Base-by-base conservation (phyloP, 164 flowering plant genomes). In the Protea cynaroides region DNA sequence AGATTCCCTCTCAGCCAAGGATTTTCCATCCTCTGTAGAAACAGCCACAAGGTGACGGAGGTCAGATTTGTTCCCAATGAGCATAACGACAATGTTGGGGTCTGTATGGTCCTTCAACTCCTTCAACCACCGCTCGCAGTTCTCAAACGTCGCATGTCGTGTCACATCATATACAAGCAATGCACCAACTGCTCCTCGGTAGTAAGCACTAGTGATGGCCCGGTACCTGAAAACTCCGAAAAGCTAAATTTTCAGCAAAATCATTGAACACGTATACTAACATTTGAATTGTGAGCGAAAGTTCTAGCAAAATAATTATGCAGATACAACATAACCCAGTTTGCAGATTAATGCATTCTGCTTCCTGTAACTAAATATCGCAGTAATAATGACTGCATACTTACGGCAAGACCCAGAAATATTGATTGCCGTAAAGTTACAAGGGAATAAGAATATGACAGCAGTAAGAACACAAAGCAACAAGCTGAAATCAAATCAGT, bases 141-240 rank as follows among this genome's bases (percentile, higher is more conserved):
- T 86, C 69, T 86, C 89, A 69, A 82, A 86, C 8, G 91, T 86
- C 19, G 84, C 46, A 25, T 81, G 79, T 22, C 90, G 74, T 40
- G 87, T 85, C 22, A 85, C 84, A 65, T 85, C 90, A 58, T 83
- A 85, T 34, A 84, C 89, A 22, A 84, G 83, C 22, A 84, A 70
- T 47, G 89, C 89, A 60, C 89, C 90, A 17, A 85, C 87, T 17
- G 90, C 90, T 38, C 90, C 90, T 64, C 90, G 71, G 62, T 85
- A 85, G 69, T 85, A 85, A 59, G 90, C 87, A 74, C 90, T 85
- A 1, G 90, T 85, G n/a, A 85, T 85, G 60, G 90, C 90, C 54
- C 90, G 83, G 75, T 85, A 85, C 81, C 90, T 85, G 57, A 25
- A 51, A 29, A 52, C 47, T 52, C 54, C 22, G 12, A 50, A 62